Base-by-base conservation (phyloP, 805 yeast species). In the Ogataea methanolica region DNA sequence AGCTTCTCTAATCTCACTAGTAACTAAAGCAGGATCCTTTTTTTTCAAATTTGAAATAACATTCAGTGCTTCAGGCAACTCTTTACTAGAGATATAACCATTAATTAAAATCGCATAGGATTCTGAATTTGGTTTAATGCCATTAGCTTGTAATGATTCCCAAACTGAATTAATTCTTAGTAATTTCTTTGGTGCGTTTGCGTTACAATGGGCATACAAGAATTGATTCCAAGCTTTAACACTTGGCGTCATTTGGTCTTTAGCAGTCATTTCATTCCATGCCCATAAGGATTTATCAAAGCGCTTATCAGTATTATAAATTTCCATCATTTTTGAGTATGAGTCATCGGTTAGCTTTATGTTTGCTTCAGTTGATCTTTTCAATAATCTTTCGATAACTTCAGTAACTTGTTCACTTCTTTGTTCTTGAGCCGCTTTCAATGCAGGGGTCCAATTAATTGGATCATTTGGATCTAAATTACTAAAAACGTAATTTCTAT, bases 171-270 rank as follows among this genome's bases (percentile, higher is more conserved):
- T 75, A 52, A 78, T 60, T 58, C 73, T 59, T 36, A 60, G 69
- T 54, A 65, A 59, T 47, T 55, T 65, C 34, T 55, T 49, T 6
- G 56, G 54, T 3, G 56, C 58, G 14, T 55, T 60, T 35, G 51
- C 51, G 42, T 64, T 57, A 9, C 55, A 53, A 38, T 61, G 69
- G 21, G 62, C 52, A 44, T 53, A 67, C 43, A 86, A 64, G 29
- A 84, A 70, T 44, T 76, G 71, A 44, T 82, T 81, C 89, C 89
- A 86, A 1, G 80, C 62, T 0, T 62, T 54, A n/a, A 72, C 54
- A 5, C 49, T 41, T 3, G 59, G 54, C 26, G 41, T 46, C 21
- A 53, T 40, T 22, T 46, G 42, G 19, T 73, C 75, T 6, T 60
- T 55, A 11, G 61, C 51, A 26, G 74, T 53, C 66, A 84, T 60